Evolutionary conservation across 768 basidiomycete species (phyloP), one percentile per base, ranked within the genome.

Genomic region (Dentipellis fragilis): DNA sequence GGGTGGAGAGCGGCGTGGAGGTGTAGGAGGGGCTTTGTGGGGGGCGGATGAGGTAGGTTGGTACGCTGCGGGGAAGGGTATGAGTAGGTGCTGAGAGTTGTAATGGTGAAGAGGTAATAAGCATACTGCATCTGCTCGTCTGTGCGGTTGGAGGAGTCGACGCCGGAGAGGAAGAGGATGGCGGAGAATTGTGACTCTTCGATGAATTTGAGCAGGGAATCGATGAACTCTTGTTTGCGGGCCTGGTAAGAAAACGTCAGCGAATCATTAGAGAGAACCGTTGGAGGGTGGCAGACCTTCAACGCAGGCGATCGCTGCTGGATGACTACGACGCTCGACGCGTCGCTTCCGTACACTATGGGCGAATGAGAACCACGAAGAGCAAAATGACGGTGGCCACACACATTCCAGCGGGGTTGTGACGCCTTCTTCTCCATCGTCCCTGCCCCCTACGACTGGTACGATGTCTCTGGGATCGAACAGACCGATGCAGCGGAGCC

Each of bases 231-330:
- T 58, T 81, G 76, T 68, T 93, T 93, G 58, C 71, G 75, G 23
- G 78, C 72, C 87, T 91, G 62, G 51, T 9, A 50, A 11, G 47
- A 34, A 38, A 9, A 22, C 10, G 5, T 36, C 1, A 54, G 35
- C 12, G 37, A 2, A 14, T 23, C 21, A n/a, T 47, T 9, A 12
- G 10, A 60, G 45, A 58, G 38, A 36, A 21, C 49, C 46, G 19
- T 49, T 17, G 23, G n/a, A 21, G 35, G 14, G 35, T 38, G 42
- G 52, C 73, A 38, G 58, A 87, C 90, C 74, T 88, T 88, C 55
- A 92, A 68, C 2, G 80, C 80, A 14, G 89, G 90, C 17, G 90
- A 90, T 56, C 88, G 72, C 62, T 92, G 89, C 63, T 90, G 90
- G 16, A 92, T 66, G 49, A 89, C 72, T 38, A 80, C 72, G n/a